These are phyloP conservation scores for Violaceomyces palustris DNA, from an alignment of 1,284 basidiomycete species.

Conservation along the genomic window DNA sequence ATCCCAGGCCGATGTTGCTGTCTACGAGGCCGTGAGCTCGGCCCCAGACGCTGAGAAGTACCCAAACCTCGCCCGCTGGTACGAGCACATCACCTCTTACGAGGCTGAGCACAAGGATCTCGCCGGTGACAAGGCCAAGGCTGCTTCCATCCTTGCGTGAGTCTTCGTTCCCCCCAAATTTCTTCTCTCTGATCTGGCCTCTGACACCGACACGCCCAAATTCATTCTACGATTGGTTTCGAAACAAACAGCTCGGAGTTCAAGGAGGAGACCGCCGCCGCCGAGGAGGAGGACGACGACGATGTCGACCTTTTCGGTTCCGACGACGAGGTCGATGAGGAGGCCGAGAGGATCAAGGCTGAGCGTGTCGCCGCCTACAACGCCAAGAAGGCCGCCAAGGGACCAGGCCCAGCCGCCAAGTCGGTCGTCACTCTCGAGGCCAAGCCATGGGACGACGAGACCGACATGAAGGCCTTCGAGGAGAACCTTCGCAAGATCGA, in stretches of 20 bases:
- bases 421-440: conserved; percentile 93
- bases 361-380: conserved; percentile 93
- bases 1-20: conserved; percentile 92
- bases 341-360: conserved; percentile 88
- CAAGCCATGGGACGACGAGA: conserved; percentile 98
- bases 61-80: conserved; percentile 86
- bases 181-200: conserved; percentile 1
- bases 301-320: conserved; percentile 88
- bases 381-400: conserved; percentile 86
- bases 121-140: conserved; percentile 49
- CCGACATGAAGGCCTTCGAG: conserved; percentile 87
- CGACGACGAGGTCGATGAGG: conserved; percentile 85
- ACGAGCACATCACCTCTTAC: conserved; percentile 58
- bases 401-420: conserved; percentile 60
- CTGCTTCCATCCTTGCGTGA: conserved; percentile 34
- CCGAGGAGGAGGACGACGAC: conserved; percentile 77
- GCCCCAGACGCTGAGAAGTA: conserved; percentile 60
- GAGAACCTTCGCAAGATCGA: conserved; percentile 76
- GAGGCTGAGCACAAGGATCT: conserved; percentile 46
- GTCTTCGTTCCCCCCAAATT: conserved; percentile 11
- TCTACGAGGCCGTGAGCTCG: conserved; percentile 73
- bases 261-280: conserved; percentile 55
- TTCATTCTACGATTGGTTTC: background rate
- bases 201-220: background rate
- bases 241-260: too few relatives aligned